Conservation (phyloP, 345 rosid genomes). For the Gossypium arboreum region DNA sequence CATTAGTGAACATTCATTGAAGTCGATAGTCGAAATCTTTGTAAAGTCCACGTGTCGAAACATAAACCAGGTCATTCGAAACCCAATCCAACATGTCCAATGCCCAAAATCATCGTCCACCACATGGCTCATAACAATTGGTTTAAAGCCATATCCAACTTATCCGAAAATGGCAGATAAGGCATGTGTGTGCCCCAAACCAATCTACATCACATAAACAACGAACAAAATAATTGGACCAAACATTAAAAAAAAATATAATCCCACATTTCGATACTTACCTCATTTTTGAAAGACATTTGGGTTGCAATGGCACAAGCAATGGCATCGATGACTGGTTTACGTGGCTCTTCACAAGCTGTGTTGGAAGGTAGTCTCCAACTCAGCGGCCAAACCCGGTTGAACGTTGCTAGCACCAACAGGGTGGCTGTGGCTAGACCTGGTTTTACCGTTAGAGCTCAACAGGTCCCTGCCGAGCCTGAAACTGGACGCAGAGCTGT, state of each 20-base stretch:
- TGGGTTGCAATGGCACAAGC: constrained; percentile 45
- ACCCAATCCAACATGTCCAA: constrained; percentile 36
- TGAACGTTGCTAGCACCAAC: constrained; percentile 29
- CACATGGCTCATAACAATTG: constrained; percentile 27
- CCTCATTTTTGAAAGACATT: constrained; percentile 1
- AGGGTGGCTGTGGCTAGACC: constrained; percentile 33
- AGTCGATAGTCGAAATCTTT: background rate
- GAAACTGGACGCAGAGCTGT: constrained; percentile 74
- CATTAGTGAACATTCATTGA: background rate
- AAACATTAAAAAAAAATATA: constrained; percentile 21
- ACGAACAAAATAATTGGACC: background rate
- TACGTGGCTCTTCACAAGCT: constrained; percentile 64
- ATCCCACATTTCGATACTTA: constrained; percentile 25
- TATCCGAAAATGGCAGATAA: constrained; percentile 60
- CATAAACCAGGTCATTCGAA: background rate
- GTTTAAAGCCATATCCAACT: constrained; percentile 36
- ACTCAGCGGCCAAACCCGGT: constrained; percentile 48
- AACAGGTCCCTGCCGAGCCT: constrained; percentile 39
- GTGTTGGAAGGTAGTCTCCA: constrained; percentile 67
- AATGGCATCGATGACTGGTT: constrained; percentile 74
- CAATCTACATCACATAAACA: constrained; percentile 47
- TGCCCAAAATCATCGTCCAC: background rate
- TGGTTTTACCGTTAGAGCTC: constrained; percentile 54
- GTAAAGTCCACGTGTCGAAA: constrained; percentile 32
- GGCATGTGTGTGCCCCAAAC: constrained; percentile 24